These are phyloP conservation scores for Iberis pinnata DNA, from an alignment of 345 rosid species.

Conservation along the genomic window DNA sequence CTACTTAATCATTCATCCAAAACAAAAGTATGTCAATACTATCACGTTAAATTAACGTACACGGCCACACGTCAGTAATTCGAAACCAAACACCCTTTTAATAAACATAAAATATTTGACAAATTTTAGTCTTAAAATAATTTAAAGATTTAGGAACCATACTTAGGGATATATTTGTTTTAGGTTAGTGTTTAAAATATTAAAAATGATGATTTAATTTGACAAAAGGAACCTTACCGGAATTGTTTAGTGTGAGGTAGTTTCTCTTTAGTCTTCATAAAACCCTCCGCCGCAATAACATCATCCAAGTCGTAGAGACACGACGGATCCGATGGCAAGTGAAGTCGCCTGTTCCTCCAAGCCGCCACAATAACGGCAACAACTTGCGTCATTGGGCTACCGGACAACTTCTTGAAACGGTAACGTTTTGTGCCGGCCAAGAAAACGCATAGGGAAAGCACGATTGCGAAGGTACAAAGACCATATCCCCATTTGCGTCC, in stretches of 20 bases:
- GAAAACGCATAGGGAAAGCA: slow-evolving; percentile 48
- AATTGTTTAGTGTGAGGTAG: slow-evolving; percentile 67
- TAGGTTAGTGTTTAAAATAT: not conserved
- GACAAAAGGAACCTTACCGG: slow-evolving; percentile 46
- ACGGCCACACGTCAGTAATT: slow-evolving; percentile 20
- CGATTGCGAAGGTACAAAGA: slow-evolving; percentile 63
- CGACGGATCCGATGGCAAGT: slow-evolving; percentile 53
- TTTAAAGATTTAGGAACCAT: not conserved
- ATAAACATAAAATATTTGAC: not conserved
- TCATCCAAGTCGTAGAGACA: slow-evolving; percentile 52
- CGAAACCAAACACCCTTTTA: not conserved
- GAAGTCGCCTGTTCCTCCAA: slow-evolving; percentile 52
- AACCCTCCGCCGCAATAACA: slow-evolving; percentile 34
- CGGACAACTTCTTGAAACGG: slow-evolving; percentile 75
- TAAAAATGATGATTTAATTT: not conserved
- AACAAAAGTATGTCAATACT: no score
- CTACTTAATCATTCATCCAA: no score
- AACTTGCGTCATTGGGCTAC: slow-evolving; percentile 88
- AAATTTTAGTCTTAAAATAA: not conserved
- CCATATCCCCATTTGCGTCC: slow-evolving; percentile 96
- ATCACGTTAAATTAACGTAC: slow-evolving; percentile 14
- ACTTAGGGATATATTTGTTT: not conserved
- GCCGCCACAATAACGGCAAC: slow-evolving; percentile 60
- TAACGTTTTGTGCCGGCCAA: slow-evolving; percentile 69
- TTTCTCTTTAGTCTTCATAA: slow-evolving; percentile 56